These are phyloP conservation scores for Castanea sativa DNA, from an alignment of 306 rosid species.

Conservation along the genomic window DNA sequence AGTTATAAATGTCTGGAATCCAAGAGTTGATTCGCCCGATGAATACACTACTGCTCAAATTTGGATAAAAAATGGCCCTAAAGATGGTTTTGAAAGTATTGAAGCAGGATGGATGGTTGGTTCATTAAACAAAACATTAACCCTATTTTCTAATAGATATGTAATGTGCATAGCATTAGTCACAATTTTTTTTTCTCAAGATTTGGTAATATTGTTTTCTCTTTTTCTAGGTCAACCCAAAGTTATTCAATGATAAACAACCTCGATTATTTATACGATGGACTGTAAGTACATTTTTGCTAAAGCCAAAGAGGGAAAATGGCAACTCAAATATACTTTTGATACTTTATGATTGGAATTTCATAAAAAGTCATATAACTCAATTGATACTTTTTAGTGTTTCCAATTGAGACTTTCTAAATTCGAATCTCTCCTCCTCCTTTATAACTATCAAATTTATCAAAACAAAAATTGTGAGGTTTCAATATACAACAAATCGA, in stretches of 20 bases:
- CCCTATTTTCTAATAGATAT: neutral
- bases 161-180: neutral
- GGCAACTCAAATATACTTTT: no score
- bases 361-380: no score
- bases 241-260: slow-evolving; percentile 42
- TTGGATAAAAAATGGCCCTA: slow-evolving; percentile 41
- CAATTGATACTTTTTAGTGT: no score
- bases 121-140: neutral
- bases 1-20: slow-evolving; percentile 59
- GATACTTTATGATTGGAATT: no score
- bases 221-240: slow-evolving; percentile 53
- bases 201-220: neutral
- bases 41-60: slow-evolving; percentile 66
- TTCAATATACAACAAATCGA: no score
- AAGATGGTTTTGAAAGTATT: slow-evolving; percentile 45
- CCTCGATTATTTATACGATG: slow-evolving; percentile 40
- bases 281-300: slow-evolving; percentile 48
- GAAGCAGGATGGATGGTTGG: slow-evolving; percentile 70
- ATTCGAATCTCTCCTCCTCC: no score
- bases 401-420: no score
- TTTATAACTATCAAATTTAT: no score
- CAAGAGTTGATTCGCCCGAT: slow-evolving; percentile 31
- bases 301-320: neutral
- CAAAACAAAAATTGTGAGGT: no score
- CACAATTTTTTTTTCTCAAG: neutral